These are phyloP conservation scores for Bipolaris victoriae DNA, from an alignment of 2,329 filamentous ascomycete species.

Conservation along the genomic window DNA sequence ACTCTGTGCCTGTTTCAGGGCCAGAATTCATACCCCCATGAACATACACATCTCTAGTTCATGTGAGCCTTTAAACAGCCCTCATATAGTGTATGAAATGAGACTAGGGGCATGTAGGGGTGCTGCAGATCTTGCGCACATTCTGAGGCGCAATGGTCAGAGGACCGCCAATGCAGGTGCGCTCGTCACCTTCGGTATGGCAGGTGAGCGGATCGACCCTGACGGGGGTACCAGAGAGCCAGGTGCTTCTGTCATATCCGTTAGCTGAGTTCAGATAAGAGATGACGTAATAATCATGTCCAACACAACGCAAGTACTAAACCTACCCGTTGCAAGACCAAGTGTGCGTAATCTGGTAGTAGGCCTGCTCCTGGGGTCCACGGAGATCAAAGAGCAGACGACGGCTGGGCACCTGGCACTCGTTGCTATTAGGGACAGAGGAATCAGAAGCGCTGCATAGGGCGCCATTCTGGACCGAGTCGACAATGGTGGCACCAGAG, in stretches of 20 bases:
- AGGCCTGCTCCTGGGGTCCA: conserved; percentile 22
- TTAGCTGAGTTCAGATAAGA: not conserved
- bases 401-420: conserved; percentile 27
- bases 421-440: conserved; percentile 27
- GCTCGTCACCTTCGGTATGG: conserved; percentile 5
- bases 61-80: not conserved
- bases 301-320: not conserved
- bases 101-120: conserved; percentile 20
- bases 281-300: not conserved
- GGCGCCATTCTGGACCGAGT: conserved; percentile 24
- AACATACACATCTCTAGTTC: not conserved
- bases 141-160: conserved; percentile 30
- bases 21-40: not conserved
- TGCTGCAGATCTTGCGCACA: conserved; percentile 24
- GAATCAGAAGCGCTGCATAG: conserved; percentile 26
- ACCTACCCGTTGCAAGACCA: conserved; percentile 41
- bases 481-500: conserved; percentile 14
- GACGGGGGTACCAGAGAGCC: conserved; percentile 29
- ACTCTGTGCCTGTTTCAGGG: not conserved
- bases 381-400: conserved; percentile 32
- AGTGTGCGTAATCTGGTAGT: conserved; percentile 36
- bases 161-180: conserved; percentile 16
- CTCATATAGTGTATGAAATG: not conserved
- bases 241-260: conserved; percentile 17
- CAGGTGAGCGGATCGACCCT: conserved; percentile 22